Conservation (phyloP, 768 basidiomycete genomes). For the Rhodotorula toruloides region DNA sequence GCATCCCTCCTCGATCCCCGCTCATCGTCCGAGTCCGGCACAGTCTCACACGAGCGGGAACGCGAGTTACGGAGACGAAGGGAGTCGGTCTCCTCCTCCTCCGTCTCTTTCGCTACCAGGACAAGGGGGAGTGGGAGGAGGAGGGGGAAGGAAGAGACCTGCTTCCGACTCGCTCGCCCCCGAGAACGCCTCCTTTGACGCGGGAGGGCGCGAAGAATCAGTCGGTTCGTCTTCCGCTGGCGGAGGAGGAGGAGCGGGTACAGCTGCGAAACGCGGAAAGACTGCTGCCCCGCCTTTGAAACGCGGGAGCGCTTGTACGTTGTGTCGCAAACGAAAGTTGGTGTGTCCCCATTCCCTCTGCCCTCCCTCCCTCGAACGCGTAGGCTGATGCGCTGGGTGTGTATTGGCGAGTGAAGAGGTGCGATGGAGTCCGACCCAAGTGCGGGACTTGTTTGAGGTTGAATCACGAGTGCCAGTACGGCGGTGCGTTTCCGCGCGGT, state of each 20-base stretch:
- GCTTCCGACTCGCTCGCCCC: no score
- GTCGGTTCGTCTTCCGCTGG: no score
- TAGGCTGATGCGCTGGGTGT: not conserved
- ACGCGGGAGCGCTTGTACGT: constrained; percentile 19
- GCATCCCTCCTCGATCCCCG: no score
- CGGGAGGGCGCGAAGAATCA: no score
- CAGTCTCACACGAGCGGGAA: no score
- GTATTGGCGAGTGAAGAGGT: not conserved
- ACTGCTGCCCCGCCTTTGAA: constrained; percentile 22
- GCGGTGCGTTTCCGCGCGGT: constrained; percentile 7
- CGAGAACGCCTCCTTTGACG: no score
- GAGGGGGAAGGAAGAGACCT: no score
- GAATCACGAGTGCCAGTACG: constrained; percentile 34
- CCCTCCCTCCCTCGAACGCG: not conserved
- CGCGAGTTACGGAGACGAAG: no score
- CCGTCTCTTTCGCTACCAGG: no score
- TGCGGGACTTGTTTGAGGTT: constrained; percentile 33
- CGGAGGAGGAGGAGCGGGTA: not conserved
- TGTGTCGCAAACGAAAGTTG: constrained; percentile 30
- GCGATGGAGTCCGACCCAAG: constrained; percentile 11
- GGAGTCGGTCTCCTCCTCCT: no score
- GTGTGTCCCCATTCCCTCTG: not conserved
- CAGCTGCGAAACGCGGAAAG: not conserved
- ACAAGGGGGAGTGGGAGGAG: no score
- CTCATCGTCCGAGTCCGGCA: no score